A percentile compares a stretch with the other conserved stretches of the same genome.
These are phyloP conservation scores for Orbilia quercus DNA, from an alignment of 2,329 filamentous ascomycete species.

Conservation along the genomic window DNA sequence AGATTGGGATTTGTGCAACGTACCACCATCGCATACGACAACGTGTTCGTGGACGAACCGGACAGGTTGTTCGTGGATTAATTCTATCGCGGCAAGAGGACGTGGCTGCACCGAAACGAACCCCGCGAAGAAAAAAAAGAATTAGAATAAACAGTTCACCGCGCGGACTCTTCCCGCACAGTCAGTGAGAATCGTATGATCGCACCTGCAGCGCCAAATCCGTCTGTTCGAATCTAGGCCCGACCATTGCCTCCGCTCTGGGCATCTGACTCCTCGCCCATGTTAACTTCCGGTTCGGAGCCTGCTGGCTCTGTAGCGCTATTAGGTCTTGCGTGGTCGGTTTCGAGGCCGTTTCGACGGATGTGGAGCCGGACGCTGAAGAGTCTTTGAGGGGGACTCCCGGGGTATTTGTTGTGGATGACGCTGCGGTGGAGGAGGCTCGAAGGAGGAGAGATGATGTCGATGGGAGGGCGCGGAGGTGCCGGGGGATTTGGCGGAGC, in stretches of 20 bases:
- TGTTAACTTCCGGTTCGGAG: conserved; percentile 81
- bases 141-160: not conserved
- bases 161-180: too few species aligned
- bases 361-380: conserved; percentile 10
- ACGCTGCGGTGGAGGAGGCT: conserved; percentile 22
- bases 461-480: conserved; percentile 21
- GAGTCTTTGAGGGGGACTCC: conserved; percentile 18
- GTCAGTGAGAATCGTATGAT: conserved; percentile 19
- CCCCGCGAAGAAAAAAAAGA: too few species aligned
- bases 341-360: conserved; percentile 24
- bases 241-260: conserved; percentile 84
- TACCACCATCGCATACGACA: conserved; percentile 85
- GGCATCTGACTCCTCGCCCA: conserved; percentile 91
- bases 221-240: conserved; percentile 96
- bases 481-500: conserved; percentile 48
- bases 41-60: conserved; percentile 85
- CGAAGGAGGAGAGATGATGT: conserved; percentile 22
- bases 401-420: conserved; percentile 12
- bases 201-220: conserved; percentile 90
- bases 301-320: conserved; percentile 72
- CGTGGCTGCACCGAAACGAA: conserved; percentile 76
- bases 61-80: conserved; percentile 96
- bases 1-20: conserved; percentile 10
- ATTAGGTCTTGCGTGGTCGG: conserved; percentile 35
- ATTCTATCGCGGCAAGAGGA: conserved; percentile 88